phyloP scores from a whole-genome alignment of 2,329 filamentous ascomycete genomes.

The Pseudocercospora fuligena region DNA sequence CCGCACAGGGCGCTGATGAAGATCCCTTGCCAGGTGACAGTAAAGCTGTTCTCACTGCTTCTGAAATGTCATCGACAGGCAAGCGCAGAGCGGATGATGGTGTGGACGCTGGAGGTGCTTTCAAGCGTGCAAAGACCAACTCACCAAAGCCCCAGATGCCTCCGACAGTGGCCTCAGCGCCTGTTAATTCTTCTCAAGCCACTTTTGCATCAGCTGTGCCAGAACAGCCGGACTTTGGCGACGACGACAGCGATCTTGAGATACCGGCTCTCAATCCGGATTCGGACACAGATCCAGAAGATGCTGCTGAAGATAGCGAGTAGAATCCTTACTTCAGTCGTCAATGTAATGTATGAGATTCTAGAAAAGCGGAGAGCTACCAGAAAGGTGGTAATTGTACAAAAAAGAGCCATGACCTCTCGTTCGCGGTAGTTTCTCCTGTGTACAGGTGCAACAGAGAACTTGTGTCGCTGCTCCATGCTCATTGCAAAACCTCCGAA shows the following conservation, averaged over 20 bases:
- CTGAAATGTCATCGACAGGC: background rate
- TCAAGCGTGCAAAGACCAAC: background rate
- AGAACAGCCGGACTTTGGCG: background rate
- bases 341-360: too few relatives aligned
- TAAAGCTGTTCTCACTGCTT: background rate
- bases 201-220: background rate
- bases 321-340: background rate
- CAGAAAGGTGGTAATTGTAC: too few relatives aligned
- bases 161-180: background rate
- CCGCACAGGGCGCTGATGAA: background rate
- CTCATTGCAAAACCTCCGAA: too few relatives aligned
- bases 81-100: constrained; percentile 7
- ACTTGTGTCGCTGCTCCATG: too few relatives aligned
- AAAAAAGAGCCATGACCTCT: too few relatives aligned
- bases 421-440: too few relatives aligned
- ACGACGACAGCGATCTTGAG: constrained; percentile 44
- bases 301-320: constrained; percentile 7
- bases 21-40: background rate
- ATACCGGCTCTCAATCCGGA: constrained; percentile 43
- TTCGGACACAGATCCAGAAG: constrained; percentile 19
- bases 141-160: background rate
- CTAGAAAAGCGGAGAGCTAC: too few relatives aligned
- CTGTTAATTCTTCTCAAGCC: background rate
- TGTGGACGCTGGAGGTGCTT: background rate
- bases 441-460: too few relatives aligned